phyloP scores from a whole-genome alignment of 208 protist species.

The Leishmania turanica region DNA sequence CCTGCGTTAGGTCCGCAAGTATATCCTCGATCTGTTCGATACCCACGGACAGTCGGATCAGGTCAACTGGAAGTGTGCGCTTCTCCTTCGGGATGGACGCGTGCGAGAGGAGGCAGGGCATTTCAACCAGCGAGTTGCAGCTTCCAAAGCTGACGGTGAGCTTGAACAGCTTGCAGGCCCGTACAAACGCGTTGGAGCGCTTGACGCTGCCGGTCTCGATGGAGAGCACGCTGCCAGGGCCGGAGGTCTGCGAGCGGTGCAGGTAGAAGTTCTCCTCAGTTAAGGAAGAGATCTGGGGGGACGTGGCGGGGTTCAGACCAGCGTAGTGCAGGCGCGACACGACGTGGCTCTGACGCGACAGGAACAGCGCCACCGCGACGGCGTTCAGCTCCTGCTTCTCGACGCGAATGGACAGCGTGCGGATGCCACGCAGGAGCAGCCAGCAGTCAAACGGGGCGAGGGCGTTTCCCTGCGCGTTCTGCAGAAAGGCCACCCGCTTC shows the following conservation, averaged over 20 bases:
- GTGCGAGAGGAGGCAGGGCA: constrained; percentile 95
- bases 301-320: constrained; percentile 86
- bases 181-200: constrained; percentile 76
- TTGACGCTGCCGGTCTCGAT: constrained; percentile 73
- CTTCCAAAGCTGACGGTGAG: constrained; percentile 95
- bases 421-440: constrained; percentile 94
- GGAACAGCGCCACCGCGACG: constrained; percentile 76
- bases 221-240: constrained; percentile 69
- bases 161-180: constrained; percentile 87
- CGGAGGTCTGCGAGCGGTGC: constrained; percentile 59
- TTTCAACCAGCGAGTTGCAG: constrained; percentile 93
- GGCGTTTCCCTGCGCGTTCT: constrained; percentile 92
- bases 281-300: constrained; percentile 54
- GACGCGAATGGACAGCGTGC: constrained; percentile 95
- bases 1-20: constrained; percentile 82
- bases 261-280: constrained; percentile 79
- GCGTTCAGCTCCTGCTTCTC: constrained; percentile 92
- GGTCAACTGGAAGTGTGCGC: constrained; percentile 79
- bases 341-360: constrained; percentile 61
- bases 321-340: constrained; percentile 91
- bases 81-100: constrained; percentile 93
- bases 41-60: constrained; percentile 93
- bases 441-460: constrained; percentile 96
- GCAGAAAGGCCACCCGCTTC: constrained; percentile 86
- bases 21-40: constrained; percentile 95